Evolutionary conservation across 768 basidiomycete genomes (phyloP).

Genomic region (Hemileccinum rubropunctum): DNA sequence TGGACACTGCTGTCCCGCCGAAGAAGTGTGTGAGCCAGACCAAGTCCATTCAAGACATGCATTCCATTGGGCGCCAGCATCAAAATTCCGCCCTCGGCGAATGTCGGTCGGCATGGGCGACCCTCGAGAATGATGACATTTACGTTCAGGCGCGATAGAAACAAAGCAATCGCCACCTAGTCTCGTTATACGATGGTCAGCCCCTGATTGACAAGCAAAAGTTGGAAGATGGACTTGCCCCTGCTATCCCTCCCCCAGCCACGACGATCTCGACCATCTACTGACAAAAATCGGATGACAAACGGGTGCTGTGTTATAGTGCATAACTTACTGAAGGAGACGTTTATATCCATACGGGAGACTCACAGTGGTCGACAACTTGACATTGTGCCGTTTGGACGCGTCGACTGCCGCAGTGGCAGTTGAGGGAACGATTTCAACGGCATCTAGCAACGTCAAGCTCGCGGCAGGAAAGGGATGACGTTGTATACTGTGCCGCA

Average conservation of each 20-base stretch:
- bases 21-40: conserved; percentile 21
- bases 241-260: conserved; percentile 28
- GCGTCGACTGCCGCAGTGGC: conserved; percentile 10
- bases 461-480: too few species aligned
- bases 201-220: neutral
- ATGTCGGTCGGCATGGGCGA: conserved; percentile 14
- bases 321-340: neutral
- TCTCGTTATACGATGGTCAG: neutral
- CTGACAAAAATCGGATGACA: neutral
- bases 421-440: too few species aligned
- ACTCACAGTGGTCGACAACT: neutral
- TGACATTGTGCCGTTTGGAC: conserved; percentile 15
- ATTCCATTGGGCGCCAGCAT: conserved; percentile 31
- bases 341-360: conserved; percentile 8
- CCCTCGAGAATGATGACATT: conserved; percentile 24
- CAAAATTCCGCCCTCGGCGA: conserved; percentile 25
- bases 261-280: conserved; percentile 27
- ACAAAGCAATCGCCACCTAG: conserved; percentile 23
- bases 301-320: neutral
- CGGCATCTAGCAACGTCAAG: too few species aligned
- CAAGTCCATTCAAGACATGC: conserved; percentile 27
- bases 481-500: too few species aligned
- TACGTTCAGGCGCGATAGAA: conserved; percentile 21
- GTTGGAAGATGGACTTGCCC: conserved; percentile 16
- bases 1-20: conserved; percentile 19